Conservation (phyloP, 2,329 filamentous ascomycete genomes). For the Fusarium miscanthi region DNA sequence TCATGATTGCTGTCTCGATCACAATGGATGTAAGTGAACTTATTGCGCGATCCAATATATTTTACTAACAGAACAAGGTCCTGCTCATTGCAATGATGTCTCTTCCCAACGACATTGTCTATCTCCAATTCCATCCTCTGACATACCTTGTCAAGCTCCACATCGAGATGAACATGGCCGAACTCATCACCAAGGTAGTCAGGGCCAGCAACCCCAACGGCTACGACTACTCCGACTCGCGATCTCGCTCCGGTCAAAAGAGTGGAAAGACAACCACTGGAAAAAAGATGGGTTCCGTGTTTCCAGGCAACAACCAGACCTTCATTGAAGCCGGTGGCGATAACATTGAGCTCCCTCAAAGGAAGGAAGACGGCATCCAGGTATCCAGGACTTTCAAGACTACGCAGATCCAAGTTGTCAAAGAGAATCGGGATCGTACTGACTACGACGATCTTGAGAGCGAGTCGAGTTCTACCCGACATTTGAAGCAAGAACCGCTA, state of each 20-base stretch:
- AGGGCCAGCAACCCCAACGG: slow-evolving; percentile 42
- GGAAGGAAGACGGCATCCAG: slow-evolving; percentile 35
- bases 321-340: slow-evolving; percentile 37
- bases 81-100: slow-evolving; percentile 49
- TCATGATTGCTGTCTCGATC: slow-evolving; percentile 48
- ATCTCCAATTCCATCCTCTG: slow-evolving; percentile 62
- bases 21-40: slow-evolving; percentile 43
- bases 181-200: slow-evolving; percentile 58
- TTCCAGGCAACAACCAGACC: slow-evolving; percentile 37
- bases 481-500: slow-evolving; percentile 38
- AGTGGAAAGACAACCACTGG: slow-evolving; percentile 24
- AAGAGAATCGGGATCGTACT: slow-evolving; percentile 16
- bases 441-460: slow-evolving; percentile 43
- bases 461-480: slow-evolving; percentile 43
- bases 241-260: slow-evolving; percentile 35
- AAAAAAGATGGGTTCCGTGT: slow-evolving; percentile 34
- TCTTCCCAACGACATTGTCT: slow-evolving; percentile 46
- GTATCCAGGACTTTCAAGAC: slow-evolving; percentile 44
- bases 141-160: slow-evolving; percentile 65
- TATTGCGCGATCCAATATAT: rapidly evolving
- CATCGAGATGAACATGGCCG: slow-evolving; percentile 66
- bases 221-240: slow-evolving; percentile 42
- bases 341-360: slow-evolving; percentile 34
- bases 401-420: slow-evolving; percentile 35
- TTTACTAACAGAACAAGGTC: slow-evolving; percentile 32